Evolutionary conservation across 805 yeast genomes (phyloP).

Genomic region (Ogataea nakhonphanomensis): DNA sequence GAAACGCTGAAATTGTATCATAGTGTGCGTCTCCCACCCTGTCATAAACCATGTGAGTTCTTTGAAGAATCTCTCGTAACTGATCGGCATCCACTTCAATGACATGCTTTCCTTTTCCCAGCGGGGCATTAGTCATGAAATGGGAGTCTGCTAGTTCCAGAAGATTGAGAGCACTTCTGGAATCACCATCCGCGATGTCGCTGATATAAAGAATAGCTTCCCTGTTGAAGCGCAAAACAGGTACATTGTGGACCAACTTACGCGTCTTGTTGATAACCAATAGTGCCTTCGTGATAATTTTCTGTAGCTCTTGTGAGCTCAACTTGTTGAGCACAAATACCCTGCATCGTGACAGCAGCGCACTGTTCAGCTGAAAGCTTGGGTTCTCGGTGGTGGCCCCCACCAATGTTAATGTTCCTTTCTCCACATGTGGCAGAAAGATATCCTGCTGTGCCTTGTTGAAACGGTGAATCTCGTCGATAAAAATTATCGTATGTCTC

Average conservation of each 20-base stretch:
- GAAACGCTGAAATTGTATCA: slow-evolving; percentile 94
- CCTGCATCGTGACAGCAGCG: slow-evolving; percentile 80
- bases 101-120: slow-evolving; percentile 11
- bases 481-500: slow-evolving; percentile 66
- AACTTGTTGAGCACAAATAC: slow-evolving; percentile 66
- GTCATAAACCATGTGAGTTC: slow-evolving; percentile 68
- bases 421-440: slow-evolving; percentile 78
- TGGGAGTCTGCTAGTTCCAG: slow-evolving; percentile 70
- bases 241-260: slow-evolving; percentile 45
- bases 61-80: slow-evolving; percentile 41
- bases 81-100: slow-evolving; percentile 38
- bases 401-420: slow-evolving; percentile 73
- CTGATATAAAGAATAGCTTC: slow-evolving; percentile 67
- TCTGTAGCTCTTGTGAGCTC: slow-evolving; percentile 43
- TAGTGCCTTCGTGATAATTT: slow-evolving; percentile 57
- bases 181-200: slow-evolving; percentile 81
- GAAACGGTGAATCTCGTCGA: slow-evolving; percentile 92
- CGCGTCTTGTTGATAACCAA: slow-evolving; percentile 57
- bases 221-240: slow-evolving; percentile 49
- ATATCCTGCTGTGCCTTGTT: slow-evolving; percentile 85
- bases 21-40: slow-evolving; percentile 89
- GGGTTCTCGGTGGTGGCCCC: slow-evolving; percentile 99
- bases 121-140: slow-evolving; percentile 25
- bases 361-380: slow-evolving; percentile 73
- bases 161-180: slow-evolving; percentile 76